Evolutionary conservation across 2,329 filamentous ascomycete genomes (phyloP).

Genomic region (Trichoderma endophyticum): DNA sequence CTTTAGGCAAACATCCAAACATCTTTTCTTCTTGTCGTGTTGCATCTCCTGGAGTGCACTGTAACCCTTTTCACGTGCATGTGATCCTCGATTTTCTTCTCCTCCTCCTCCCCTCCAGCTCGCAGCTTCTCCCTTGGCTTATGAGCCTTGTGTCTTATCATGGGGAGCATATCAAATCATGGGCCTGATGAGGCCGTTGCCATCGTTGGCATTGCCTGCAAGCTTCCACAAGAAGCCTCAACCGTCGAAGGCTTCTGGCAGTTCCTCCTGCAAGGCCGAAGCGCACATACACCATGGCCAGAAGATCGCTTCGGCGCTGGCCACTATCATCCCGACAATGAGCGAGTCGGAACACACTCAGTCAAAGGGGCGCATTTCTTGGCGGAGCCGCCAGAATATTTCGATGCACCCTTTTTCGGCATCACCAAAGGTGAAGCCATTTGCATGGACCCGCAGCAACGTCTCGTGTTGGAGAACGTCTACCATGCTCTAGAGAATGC

Average conservation of each 20-base stretch:
- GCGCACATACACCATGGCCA: background rate
- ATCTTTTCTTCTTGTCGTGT: background rate
- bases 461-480: conserved; percentile 13
- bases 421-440: conserved; percentile 1
- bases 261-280: background rate
- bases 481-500: conserved; percentile 14
- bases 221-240: background rate
- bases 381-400: background rate
- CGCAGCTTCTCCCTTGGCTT: background rate
- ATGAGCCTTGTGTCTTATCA: background rate
- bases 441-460: conserved; percentile 11
- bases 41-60: background rate
- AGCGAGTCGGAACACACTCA: conserved; percentile 4
- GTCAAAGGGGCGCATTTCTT: conserved; percentile 13
- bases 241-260: background rate
- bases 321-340: conserved; percentile 5
- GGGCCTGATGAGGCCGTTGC: background rate
- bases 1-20: background rate
- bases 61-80: background rate
- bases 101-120: background rate
- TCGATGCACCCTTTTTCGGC: conserved; percentile 14
- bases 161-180: background rate
- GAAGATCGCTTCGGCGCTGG: conserved; percentile 2
- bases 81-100: background rate
- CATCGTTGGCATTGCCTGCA: background rate